phyloP scores from a whole-genome alignment of 2,329 filamentous ascomycete genomes.

The Claviceps purpurea region DNA sequence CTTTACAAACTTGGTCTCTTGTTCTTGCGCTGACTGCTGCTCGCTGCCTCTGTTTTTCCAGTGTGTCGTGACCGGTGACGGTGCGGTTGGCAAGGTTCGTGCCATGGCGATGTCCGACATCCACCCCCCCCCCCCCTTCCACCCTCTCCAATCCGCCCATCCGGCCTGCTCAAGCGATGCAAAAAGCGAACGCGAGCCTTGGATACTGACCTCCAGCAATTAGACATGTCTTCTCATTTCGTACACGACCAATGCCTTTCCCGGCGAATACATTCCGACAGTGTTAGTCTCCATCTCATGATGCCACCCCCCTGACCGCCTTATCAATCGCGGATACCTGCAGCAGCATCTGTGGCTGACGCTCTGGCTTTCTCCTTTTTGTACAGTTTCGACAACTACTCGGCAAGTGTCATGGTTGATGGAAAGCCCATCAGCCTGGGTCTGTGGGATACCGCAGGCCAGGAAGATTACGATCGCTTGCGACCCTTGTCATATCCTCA shows the following conservation, averaged over 20 bases:
- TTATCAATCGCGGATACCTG: slow-evolving; percentile 1
- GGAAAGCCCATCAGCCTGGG: slow-evolving; percentile 94
- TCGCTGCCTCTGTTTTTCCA: slow-evolving; percentile 22
- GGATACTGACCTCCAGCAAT: neutral
- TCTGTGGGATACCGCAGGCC: slow-evolving; percentile 95
- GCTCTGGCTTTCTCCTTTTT: slow-evolving; percentile 4
- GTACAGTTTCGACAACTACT: slow-evolving; percentile 91
- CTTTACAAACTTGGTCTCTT: neutral
- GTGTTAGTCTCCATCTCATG: slow-evolving; percentile 49
- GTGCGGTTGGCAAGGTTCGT: slow-evolving; percentile 79
- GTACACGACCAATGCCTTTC: slow-evolving; percentile 98
- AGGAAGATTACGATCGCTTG: slow-evolving; percentile 95
- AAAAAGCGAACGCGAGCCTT: neutral
- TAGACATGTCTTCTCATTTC: slow-evolving; percentile 98
- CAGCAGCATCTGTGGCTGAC: slow-evolving; percentile 2
- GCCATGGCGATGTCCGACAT: neutral
- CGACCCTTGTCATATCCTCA: slow-evolving; percentile 94
- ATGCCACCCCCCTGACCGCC: slow-evolving; percentile 3
- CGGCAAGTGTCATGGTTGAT: slow-evolving; percentile 97
- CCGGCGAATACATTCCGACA: slow-evolving; percentile 98
- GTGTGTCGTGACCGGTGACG: slow-evolving; percentile 98
- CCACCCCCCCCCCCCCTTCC: neutral
- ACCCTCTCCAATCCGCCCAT: neutral
- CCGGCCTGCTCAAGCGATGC: neutral
- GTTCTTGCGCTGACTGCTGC: slow-evolving; percentile 15